phyloP scores from a whole-genome alignment of 1,284 basidiomycete genomes.

The Ganoderma sinense region DNA sequence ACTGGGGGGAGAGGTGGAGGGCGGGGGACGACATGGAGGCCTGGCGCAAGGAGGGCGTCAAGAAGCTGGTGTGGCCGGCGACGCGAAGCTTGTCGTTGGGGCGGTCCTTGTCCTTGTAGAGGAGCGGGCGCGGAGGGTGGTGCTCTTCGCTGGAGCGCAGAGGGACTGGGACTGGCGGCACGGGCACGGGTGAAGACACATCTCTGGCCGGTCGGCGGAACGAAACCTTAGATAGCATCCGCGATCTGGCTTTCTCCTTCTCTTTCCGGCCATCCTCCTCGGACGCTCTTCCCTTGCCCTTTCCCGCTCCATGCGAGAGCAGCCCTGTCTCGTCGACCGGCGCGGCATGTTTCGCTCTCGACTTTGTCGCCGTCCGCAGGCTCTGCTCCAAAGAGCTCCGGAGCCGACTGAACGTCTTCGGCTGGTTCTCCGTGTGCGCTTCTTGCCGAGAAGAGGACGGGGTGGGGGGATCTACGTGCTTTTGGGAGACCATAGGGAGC shows the following conservation, averaged over 20 bases:
- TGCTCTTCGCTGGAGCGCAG: slow-evolving; percentile 36
- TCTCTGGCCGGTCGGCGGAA: slow-evolving; percentile 58
- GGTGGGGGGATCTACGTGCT: slow-evolving; percentile 46
- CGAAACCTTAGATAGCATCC: slow-evolving; percentile 59
- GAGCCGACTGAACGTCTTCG: slow-evolving; percentile 67
- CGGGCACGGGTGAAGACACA: slow-evolving; percentile 50
- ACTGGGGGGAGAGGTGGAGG: slow-evolving; percentile 63
- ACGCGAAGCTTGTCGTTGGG: slow-evolving; percentile 48
- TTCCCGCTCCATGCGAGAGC: slow-evolving; percentile 46
- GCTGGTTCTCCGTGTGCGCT: slow-evolving; percentile 45
- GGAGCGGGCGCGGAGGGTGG: slow-evolving; percentile 38
- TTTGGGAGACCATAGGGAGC: slow-evolving; percentile 56
- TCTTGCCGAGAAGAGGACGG: slow-evolving; percentile 53
- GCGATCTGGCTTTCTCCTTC: slow-evolving; percentile 50
- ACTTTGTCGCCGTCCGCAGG: slow-evolving; percentile 66
- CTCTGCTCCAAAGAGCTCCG: slow-evolving; percentile 73
- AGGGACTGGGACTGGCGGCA: slow-evolving; percentile 43
- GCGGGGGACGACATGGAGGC: slow-evolving; percentile 78
- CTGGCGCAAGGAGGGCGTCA: slow-evolving; percentile 68
- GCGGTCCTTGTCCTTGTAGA: slow-evolving; percentile 37
- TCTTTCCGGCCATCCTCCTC: slow-evolving; percentile 41
- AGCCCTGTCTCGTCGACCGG: slow-evolving; percentile 51
- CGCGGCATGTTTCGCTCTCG: slow-evolving; percentile 51
- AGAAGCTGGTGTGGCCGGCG: slow-evolving; percentile 63
- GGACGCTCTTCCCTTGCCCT: slow-evolving; percentile 50